These are phyloP conservation scores for Fraxinus anomala DNA, from an alignment of 257 asterid species.

Conservation along the genomic window DNA sequence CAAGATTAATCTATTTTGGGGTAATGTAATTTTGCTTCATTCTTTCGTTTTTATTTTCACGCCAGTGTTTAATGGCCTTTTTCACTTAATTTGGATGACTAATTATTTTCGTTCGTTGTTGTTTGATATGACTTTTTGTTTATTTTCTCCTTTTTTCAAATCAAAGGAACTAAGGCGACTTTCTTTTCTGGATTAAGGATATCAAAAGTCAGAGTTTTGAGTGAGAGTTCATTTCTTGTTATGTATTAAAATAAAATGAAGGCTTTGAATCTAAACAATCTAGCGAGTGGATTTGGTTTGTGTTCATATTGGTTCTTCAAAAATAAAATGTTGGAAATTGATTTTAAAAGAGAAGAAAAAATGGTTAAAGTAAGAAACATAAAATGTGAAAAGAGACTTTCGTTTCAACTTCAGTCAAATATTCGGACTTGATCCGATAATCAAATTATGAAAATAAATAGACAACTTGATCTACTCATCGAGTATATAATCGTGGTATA, in stretches of 20 bases:
- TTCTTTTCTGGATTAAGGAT: background rate
- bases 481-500: no score
- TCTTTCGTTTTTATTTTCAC: conserved; percentile 2
- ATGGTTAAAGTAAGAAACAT: no score
- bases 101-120: conserved; percentile 8
- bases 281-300: conserved; percentile 26
- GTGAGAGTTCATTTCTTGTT: background rate
- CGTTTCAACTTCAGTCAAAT: no score
- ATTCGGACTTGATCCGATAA: no score
- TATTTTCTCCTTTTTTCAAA: background rate
- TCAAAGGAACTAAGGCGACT: background rate
- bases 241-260: conserved; percentile 9
- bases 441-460: no score
- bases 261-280: conserved; percentile 16
- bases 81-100: conserved; percentile 22
- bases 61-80: background rate
- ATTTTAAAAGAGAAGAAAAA: no score
- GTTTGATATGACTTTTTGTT: background rate
- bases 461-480: no score
- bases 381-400: no score
- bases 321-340: no score
- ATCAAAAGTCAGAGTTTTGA: conserved; percentile 7
- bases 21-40: conserved; percentile 17
- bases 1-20: no score
- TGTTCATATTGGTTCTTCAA: no score